phyloP scores from a whole-genome alignment of 805 yeast species.

The Candida ipomoeae region DNA sequence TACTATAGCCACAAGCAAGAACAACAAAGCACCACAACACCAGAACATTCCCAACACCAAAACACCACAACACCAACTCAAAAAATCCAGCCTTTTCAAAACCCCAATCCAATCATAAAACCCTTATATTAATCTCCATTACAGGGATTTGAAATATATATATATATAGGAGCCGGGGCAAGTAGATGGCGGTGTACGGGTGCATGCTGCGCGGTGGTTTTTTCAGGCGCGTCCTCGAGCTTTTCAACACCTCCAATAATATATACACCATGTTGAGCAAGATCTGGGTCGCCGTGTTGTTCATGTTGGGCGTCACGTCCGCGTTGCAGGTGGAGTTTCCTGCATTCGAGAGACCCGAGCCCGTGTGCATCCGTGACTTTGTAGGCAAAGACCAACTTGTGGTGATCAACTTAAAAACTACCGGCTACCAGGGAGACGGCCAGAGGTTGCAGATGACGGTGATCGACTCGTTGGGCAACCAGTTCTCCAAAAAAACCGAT shows the following conservation, averaged over 20 bases:
- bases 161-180: too few species aligned
- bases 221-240: constrained; percentile 4
- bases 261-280: constrained; percentile 9
- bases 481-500: constrained; percentile 68
- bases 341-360: constrained; percentile 45
- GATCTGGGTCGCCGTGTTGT: constrained; percentile 15
- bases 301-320: constrained; percentile 22
- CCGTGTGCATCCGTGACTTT: constrained; percentile 90
- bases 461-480: constrained; percentile 79
- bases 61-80: too few species aligned
- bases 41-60: too few species aligned
- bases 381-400: constrained; percentile 81
- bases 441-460: constrained; percentile 68
- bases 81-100: too few species aligned
- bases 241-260: neutral
- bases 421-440: constrained; percentile 82
- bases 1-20: too few species aligned
- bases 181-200: neutral
- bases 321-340: constrained; percentile 53
- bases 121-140: too few species aligned
- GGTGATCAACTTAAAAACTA: constrained; percentile 72
- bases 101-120: too few species aligned
- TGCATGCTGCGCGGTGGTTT: constrained; percentile 1
- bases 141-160: too few species aligned
- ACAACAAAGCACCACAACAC: too few species aligned